phyloP scores from a whole-genome alignment of 306 rosid genomes.

The Ziziphus jujuba region DNA sequence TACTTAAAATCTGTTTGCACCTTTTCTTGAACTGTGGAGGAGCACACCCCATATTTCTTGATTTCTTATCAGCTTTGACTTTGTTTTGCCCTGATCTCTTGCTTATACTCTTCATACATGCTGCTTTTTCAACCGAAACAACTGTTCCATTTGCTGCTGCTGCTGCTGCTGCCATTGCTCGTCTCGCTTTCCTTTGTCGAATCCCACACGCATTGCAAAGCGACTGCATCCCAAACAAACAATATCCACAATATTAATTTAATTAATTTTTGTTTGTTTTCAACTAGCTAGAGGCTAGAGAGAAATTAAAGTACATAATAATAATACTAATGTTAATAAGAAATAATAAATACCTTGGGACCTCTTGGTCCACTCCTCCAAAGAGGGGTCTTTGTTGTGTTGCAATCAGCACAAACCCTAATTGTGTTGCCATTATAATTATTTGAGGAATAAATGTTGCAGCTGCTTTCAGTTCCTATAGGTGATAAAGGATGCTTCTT shows the following conservation, averaged over 20 bases:
- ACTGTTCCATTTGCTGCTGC: constrained; percentile 51
- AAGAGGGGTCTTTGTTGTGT: constrained; percentile 93
- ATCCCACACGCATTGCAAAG: constrained; percentile 97
- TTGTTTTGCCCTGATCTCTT: not conserved
- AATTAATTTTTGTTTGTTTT: not conserved
- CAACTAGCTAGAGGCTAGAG: not conserved
- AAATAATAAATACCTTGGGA: constrained; percentile 64
- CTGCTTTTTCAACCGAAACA: constrained; percentile 24
- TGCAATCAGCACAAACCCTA: constrained; percentile 91
- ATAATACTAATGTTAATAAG: not conserved
- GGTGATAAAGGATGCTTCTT: constrained; percentile 34
- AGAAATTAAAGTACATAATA: not conserved
- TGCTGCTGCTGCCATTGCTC: constrained; percentile 73
- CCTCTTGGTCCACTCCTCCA: constrained; percentile 99
- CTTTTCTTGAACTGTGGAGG: constrained; percentile 45
- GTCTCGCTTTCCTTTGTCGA: constrained; percentile 91
- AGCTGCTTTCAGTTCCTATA: constrained; percentile 28
- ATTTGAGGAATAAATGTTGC: constrained; percentile 37
- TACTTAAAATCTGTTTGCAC: too few species aligned
- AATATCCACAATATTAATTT: not conserved
- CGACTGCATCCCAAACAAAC: constrained; percentile 44
- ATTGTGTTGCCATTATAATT: constrained; percentile 29
- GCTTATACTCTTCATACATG: constrained; percentile 26
- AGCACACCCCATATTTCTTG: constrained; percentile 10
- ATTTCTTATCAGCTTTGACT: constrained; percentile 34